A percentile compares a stretch with the other conserved stretches of the same genome.
phyloP scores from a whole-genome alignment of 108 stramenopile species.

The Chaetoceros tenuissimus region DNA sequence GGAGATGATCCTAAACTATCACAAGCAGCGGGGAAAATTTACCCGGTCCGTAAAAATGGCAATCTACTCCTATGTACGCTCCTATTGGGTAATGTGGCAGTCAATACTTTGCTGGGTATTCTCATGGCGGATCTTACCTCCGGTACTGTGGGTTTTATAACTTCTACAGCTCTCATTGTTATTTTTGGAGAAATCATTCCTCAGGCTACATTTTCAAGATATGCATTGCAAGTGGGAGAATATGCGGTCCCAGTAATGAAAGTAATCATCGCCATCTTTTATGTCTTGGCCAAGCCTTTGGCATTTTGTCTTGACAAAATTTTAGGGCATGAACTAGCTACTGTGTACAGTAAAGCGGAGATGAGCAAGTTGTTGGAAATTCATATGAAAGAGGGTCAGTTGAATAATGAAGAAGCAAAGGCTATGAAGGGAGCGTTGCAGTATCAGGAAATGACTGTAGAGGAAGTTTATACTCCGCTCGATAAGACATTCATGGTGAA shows the following conservation, averaged over 20 bases:
- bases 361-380: slow-evolving; percentile 87
- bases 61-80: slow-evolving; percentile 96
- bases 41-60: slow-evolving; percentile 86
- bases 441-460: slow-evolving; percentile 75
- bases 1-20: slow-evolving; percentile 57
- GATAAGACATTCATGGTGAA: slow-evolving; percentile 89
- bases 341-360: slow-evolving; percentile 81
- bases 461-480: slow-evolving; percentile 92
- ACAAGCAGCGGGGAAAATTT: slow-evolving; percentile 58
- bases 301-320: slow-evolving; percentile 51
- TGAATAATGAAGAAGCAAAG: slow-evolving; percentile 80
- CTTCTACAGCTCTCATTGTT: slow-evolving; percentile 77
- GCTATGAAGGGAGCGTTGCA: slow-evolving; percentile 94
- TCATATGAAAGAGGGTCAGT: slow-evolving; percentile 73
- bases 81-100: slow-evolving; percentile 94
- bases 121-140: slow-evolving; percentile 79
- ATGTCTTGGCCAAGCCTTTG: slow-evolving; percentile 73
- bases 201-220: slow-evolving; percentile 90
- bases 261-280: slow-evolving; percentile 67
- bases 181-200: slow-evolving; percentile 98
- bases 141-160: slow-evolving; percentile 84
- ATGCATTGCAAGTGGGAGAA: slow-evolving; percentile 87
- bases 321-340: slow-evolving; percentile 90
- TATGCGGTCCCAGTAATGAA: slow-evolving; percentile 77
- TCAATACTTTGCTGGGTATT: slow-evolving; percentile 93